Percentiles rank a stretch among this genome's conserved stretches.
phyloP scores from a whole-genome alignment of 805 yeast genomes.

The Spathaspora arborariae region DNA sequence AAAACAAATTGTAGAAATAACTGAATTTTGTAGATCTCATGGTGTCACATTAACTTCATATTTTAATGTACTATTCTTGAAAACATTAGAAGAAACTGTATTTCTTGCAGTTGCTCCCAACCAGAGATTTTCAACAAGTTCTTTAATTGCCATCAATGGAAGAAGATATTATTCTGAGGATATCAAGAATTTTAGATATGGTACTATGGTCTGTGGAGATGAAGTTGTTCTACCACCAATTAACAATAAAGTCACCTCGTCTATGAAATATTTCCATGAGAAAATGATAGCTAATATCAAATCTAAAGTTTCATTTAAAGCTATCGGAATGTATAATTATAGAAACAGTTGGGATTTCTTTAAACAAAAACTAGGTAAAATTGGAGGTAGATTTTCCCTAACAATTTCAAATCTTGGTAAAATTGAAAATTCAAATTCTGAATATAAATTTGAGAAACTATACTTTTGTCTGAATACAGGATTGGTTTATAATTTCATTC shows the following conservation, averaged over 20 bases:
- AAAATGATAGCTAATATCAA: slow-evolving; percentile 8
- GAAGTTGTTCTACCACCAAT: slow-evolving; percentile 8
- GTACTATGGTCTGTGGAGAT: slow-evolving; percentile 12
- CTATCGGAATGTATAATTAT: slow-evolving; percentile 11
- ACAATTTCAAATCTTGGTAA: slow-evolving; percentile 20
- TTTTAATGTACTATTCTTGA: slow-evolving; percentile 14
- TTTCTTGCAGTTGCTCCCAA: slow-evolving; percentile 7
- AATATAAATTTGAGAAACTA: slow-evolving; percentile 12
- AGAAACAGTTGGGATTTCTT: slow-evolving; percentile 12
- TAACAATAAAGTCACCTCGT: neutral
- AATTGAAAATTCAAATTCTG: slow-evolving; percentile 5
- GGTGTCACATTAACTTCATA: slow-evolving; percentile 21
- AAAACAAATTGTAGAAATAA: slow-evolving; percentile 8
- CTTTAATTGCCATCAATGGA: slow-evolving; percentile 15
- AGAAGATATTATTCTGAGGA: slow-evolving; percentile 16
- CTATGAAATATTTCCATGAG: slow-evolving; percentile 9
- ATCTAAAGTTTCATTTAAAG: slow-evolving; percentile 9
- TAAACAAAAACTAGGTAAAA: slow-evolving; percentile 9
- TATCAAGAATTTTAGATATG: slow-evolving; percentile 7
- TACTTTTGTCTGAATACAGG: slow-evolving; percentile 18
- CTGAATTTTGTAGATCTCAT: slow-evolving; percentile 13
- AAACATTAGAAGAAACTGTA: slow-evolving; percentile 15
- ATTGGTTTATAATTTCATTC: slow-evolving; percentile 10
- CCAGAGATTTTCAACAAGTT: slow-evolving; percentile 7
- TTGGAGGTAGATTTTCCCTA: slow-evolving; percentile 11